Evolutionary conservation across 2,329 filamentous ascomycete species (phyloP).

Genomic region (Septoria linicola): DNA sequence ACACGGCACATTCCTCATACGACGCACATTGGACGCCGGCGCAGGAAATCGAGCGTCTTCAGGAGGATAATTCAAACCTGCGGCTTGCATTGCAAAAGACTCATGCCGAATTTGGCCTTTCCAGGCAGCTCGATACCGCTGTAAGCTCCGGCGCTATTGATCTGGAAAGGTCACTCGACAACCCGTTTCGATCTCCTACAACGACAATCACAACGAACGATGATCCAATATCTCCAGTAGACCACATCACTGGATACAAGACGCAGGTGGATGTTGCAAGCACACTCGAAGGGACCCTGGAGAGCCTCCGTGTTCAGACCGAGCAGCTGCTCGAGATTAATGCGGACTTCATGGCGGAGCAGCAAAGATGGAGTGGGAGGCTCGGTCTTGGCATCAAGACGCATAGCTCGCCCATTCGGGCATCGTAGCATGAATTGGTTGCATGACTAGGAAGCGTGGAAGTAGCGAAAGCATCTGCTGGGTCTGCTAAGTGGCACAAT

Average conservation of each 20-base stretch:
- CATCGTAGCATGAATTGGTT: background rate
- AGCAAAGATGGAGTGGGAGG: slow-evolving; percentile 30
- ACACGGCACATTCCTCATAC: slow-evolving; percentile 16
- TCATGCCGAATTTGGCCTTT: slow-evolving; percentile 14
- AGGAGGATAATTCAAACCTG: slow-evolving; percentile 23
- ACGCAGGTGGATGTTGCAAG: slow-evolving; percentile 10
- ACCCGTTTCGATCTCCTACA: slow-evolving; percentile 19
- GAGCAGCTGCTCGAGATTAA: slow-evolving; percentile 39
- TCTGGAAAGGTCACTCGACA: background rate
- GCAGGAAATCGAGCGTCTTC: slow-evolving; percentile 12
- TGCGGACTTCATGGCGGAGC: slow-evolving; percentile 36
- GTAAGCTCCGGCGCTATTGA: background rate
- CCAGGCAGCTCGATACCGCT: background rate
- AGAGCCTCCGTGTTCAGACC: slow-evolving; percentile 36
- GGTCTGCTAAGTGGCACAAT: too few species aligned
- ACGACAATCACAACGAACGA: slow-evolving; percentile 12
- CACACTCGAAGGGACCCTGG: slow-evolving; percentile 37
- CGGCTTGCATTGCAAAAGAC: slow-evolving; percentile 17
- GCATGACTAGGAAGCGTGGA: too few species aligned
- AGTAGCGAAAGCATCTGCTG: too few species aligned
- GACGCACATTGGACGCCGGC: slow-evolving; percentile 18
- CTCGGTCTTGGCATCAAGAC: slow-evolving; percentile 8
- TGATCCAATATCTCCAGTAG: slow-evolving; percentile 9
- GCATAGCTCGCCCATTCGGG: slow-evolving; percentile 14
- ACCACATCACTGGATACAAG: slow-evolving; percentile 6